Evolutionary conservation across 495 filamentous ascomycete species (phyloP).

Genomic region (Baudoinia panamericana): DNA sequence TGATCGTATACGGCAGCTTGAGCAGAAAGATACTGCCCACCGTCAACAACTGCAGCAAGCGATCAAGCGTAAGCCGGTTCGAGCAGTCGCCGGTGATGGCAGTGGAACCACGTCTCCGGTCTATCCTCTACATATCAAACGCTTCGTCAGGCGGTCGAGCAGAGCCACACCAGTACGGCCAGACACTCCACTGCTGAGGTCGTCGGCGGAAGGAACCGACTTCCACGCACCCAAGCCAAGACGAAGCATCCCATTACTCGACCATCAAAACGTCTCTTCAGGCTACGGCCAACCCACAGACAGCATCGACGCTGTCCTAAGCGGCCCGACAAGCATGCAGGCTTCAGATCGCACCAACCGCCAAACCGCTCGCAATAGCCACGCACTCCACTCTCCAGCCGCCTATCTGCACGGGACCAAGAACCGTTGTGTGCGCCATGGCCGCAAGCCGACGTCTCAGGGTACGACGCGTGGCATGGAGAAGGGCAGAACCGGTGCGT

Average conservation of each 20-base stretch:
- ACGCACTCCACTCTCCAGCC: neutral
- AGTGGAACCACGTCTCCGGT: no score
- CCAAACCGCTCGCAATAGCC: no score
- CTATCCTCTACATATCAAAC: conserved; percentile 12
- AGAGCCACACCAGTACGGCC: conserved; percentile 2
- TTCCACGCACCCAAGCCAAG: conserved; percentile 13
- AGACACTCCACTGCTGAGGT: conserved; percentile 9
- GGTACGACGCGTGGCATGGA: conserved; percentile 1
- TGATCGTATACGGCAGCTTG: conserved; percentile 6
- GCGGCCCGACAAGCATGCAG: no score
- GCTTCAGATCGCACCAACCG: no score
- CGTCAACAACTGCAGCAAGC: no score
- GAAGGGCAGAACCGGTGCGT: conserved; percentile 11
- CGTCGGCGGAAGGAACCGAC: neutral
- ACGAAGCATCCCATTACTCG: conserved; percentile 2
- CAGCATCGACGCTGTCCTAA: no score
- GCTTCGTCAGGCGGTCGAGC: conserved; percentile 6
- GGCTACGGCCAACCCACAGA: no score
- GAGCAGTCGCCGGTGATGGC: no score
- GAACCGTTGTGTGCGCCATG: conserved; percentile 15
- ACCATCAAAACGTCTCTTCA: neutral
- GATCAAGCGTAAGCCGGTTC: no score
- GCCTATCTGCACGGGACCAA: conserved; percentile 9
- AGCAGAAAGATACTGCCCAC: no score
- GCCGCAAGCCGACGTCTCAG: conserved; percentile 1